Evolutionary conservation across 2,329 filamentous ascomycete species (phyloP).

Genomic region (Aspergillus oerlinghausenensis): DNA sequence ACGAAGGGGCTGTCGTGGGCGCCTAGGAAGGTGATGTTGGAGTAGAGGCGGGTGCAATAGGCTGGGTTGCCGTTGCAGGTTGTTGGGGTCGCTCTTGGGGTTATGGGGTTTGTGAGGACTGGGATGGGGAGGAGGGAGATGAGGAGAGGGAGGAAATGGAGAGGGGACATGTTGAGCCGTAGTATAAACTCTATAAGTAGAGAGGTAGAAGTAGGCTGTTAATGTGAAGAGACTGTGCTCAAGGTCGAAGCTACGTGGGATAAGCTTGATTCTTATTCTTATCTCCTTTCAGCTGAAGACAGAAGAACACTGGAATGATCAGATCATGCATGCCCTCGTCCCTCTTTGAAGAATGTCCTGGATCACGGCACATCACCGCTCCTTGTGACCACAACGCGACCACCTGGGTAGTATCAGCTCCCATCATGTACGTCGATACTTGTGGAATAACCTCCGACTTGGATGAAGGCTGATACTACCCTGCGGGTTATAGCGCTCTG

Average conservation of each 20-base stretch:
- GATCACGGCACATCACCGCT: not conserved
- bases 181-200: not conserved
- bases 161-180: not conserved
- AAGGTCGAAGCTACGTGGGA: not conserved
- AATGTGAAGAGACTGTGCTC: not conserved
- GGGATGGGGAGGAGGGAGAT: conserved; percentile 2
- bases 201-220: not conserved
- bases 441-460: not conserved
- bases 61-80: conserved; percentile 56
- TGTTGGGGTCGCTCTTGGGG: conserved; percentile 1
- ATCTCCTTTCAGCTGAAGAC: not conserved
- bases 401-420: not conserved
- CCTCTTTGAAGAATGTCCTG: not conserved
- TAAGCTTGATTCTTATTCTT: not conserved
- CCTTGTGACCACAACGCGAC: not conserved
- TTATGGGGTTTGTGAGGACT: conserved; percentile 5
- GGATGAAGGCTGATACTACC: not conserved
- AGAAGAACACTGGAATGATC: not conserved
- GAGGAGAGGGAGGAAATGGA: conserved; percentile 4
- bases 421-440: not conserved
- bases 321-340: not conserved
- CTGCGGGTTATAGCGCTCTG: not conserved
- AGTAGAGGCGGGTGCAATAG: conserved; percentile 55
- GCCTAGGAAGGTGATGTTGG: conserved; percentile 58
- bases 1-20: conserved; percentile 64